Evolutionary conservation across 805 yeast genomes (phyloP).

Genomic region (Ogataea nonfermentans): DNA sequence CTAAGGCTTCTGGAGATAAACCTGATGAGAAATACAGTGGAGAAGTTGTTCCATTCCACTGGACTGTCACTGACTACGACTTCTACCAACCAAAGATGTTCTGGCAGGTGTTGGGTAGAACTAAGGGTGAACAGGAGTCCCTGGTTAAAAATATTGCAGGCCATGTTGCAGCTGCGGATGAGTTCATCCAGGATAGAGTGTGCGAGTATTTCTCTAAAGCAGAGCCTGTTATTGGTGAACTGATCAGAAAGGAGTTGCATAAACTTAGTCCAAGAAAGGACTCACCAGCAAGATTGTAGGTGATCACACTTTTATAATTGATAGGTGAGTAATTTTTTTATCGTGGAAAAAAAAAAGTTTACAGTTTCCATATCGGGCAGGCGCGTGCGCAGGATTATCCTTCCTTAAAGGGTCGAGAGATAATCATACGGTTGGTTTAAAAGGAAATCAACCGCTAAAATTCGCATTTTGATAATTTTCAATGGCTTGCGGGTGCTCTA

Average conservation of each 20-base stretch:
- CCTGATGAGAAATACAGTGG: conserved; percentile 35
- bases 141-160: conserved; percentile 81
- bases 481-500: conserved; percentile 29
- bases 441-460: background rate
- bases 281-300: conserved; percentile 29
- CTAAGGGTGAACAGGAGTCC: conserved; percentile 80
- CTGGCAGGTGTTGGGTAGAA: conserved; percentile 74
- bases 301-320: no score
- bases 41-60: conserved; percentile 68
- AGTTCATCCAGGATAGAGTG: conserved; percentile 75
- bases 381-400: conserved; percentile 13
- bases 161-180: conserved; percentile 68
- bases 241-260: conserved; percentile 62
- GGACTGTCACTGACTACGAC: conserved; percentile 72
- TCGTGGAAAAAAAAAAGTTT: conserved; percentile 3
- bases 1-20: conserved; percentile 33
- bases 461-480: conserved; percentile 5
- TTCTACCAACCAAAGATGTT: conserved; percentile 73
- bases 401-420: conserved; percentile 10
- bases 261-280: conserved; percentile 46
- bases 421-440: conserved; percentile 3
- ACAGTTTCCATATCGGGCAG: conserved; percentile 11
- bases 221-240: conserved; percentile 61
- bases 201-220: conserved; percentile 75
- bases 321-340: conserved; percentile 3